phyloP scores from a whole-genome alignment of 2,329 filamentous ascomycete species.

The Colletotrichum eremochloae region DNA sequence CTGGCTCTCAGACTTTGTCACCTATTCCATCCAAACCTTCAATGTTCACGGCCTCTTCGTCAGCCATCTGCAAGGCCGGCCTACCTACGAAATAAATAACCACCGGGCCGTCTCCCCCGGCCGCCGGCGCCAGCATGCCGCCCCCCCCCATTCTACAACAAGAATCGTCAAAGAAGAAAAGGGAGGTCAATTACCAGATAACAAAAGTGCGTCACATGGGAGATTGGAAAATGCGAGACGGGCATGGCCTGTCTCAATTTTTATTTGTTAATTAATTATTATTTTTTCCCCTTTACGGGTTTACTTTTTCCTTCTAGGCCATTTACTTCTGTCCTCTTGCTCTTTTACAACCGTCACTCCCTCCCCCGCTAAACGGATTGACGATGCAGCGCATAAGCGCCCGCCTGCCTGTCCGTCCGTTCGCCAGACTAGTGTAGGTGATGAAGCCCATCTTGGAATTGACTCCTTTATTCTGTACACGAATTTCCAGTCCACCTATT shows the following conservation, averaged over 20 bases:
- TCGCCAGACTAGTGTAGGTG: background rate
- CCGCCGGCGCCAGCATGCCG: background rate
- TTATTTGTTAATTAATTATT: background rate
- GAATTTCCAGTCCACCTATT: background rate
- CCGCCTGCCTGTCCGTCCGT: background rate
- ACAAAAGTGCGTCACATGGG: background rate
- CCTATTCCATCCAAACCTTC: background rate
- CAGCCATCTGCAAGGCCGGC: background rate
- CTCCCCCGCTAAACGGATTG: constrained; percentile 22
- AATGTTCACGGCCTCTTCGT: background rate
- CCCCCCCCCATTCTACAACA: constrained; percentile 1
- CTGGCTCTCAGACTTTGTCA: background rate
- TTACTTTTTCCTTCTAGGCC: background rate
- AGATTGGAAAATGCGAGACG: background rate
- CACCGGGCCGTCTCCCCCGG: background rate
- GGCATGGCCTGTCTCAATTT: background rate
- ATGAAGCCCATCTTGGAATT: background rate
- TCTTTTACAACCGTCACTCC: background rate
- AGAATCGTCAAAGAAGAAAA: background rate
- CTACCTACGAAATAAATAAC: background rate
- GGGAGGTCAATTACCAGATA: background rate
- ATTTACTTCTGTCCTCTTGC: background rate
- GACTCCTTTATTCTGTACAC: background rate
- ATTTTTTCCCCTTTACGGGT: background rate
- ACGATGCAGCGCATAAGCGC: constrained; percentile 23